A percentile compares a stretch with the other conserved stretches of the same genome.
These are phyloP conservation scores for Aspergillus sclerotioniger DNA, from an alignment of 495 filamentous ascomycete species.

Conservation along the genomic window DNA sequence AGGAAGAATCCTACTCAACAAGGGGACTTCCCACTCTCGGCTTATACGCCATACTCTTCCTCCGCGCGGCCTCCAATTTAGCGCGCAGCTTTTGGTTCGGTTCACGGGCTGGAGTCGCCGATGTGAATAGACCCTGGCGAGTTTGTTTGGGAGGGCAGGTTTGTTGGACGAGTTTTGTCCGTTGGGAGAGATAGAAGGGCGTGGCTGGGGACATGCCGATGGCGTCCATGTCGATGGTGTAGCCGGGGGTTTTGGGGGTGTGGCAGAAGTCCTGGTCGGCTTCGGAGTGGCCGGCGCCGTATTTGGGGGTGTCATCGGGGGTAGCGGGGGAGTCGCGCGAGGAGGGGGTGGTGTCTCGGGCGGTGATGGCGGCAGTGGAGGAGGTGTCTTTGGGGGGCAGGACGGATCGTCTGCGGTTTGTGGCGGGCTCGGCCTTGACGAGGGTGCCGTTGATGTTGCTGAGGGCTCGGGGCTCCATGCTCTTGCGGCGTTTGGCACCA, in stretches of 20 bases:
- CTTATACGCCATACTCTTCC: constrained; percentile 81
- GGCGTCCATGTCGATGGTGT: constrained; percentile 40
- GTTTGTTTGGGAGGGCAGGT: constrained; percentile 72
- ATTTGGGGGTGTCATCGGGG: constrained; percentile 14
- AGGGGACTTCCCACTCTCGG: constrained; percentile 78
- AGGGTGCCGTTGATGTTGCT: constrained; percentile 70
- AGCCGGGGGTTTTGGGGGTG: constrained; percentile 34
- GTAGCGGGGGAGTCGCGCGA: constrained; percentile 20
- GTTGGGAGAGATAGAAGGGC: constrained; percentile 55
- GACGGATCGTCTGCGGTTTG: constrained; percentile 30
- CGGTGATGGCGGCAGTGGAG: constrained; percentile 13
- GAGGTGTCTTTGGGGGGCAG: constrained; percentile 38
- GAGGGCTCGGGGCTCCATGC: constrained; percentile 83
- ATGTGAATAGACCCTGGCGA: constrained; percentile 44
- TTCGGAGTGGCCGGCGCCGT: constrained; percentile 11
- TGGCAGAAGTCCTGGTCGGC: constrained; percentile 24
- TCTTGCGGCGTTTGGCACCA: constrained; percentile 76
- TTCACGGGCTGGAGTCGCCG: constrained; percentile 25
- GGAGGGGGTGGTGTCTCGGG: constrained; percentile 30
- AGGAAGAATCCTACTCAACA: constrained; percentile 15
- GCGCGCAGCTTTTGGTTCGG: constrained; percentile 52
- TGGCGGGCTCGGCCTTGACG: constrained; percentile 30
- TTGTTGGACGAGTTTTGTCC: constrained; percentile 57
- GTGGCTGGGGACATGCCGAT: constrained; percentile 53
- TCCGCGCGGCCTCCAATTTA: constrained; percentile 67